Evolutionary conservation across 805 yeast genomes (phyloP), one percentile per base, ranked within the genome.

Genomic region (Candida sithepensis): DNA sequence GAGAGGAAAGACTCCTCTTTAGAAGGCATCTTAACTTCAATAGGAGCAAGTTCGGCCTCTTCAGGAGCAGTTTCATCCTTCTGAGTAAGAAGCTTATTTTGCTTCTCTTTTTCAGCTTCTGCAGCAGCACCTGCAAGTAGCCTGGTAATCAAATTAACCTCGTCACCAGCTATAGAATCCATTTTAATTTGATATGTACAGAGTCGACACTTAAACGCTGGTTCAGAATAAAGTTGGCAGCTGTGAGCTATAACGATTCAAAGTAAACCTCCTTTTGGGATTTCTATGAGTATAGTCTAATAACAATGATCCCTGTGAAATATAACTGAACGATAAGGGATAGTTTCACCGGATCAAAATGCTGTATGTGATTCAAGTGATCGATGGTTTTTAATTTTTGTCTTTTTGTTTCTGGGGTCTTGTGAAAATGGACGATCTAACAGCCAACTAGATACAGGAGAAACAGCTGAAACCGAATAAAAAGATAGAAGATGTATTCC

Each of bases 111-210:
- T 39, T 59, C 65, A 7, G 65, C 69, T 34, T 63, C 60, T 12
- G 65, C 63, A 16, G 69, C 66, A 10, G 69, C 69, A 37, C 61
- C 63, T 16, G 65, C 65, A 14, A 65, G 55, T 49, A 65, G 53
- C 48, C 53, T 58, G 21, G 67, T 59, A 43, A 65, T 59, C 13
- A 61, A 48, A 42, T 63, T 61, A 41, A 53, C 55, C 44, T 53
- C 53, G 40, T 48, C 46, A 5, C 38, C 38, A n/a, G 38, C 8
- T 5, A 18, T 34, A 7, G 38, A n/a, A 6, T 34, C 38, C 38
- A 34, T 34, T 12, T 30, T 30, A 10, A 30, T 12, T 30, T 30
- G 34, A 30, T 30, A 30, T 30, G 34, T 30, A 14, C 34, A 30
- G 34, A 24, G 10, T 7, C 10, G 28, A 24, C 10, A 6, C 6